phyloP scores from a whole-genome alignment of 352 stramenopile genomes.

The Pythium apleroticum region DNA sequence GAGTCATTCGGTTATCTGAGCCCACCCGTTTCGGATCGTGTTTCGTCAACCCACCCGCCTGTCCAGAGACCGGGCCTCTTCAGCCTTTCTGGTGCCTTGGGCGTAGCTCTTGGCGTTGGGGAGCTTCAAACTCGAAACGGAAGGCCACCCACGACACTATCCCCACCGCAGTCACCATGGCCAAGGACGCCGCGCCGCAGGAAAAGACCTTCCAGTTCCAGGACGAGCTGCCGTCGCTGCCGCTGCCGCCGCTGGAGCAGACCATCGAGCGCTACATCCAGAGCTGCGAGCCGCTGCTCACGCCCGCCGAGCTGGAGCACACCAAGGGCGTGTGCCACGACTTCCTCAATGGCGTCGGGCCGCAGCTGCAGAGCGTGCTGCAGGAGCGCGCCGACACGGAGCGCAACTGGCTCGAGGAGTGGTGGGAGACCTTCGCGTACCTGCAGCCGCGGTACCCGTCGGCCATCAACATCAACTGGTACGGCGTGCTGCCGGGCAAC shows the following conservation, averaged over 20 bases:
- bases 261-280: slow-evolving; percentile 92
- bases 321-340: slow-evolving; percentile 91
- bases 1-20: neutral
- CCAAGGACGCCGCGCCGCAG: neutral
- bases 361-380: slow-evolving; percentile 88
- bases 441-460: slow-evolving; percentile 93
- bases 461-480: slow-evolving; percentile 98
- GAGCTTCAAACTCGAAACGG: neutral
- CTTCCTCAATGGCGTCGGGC: slow-evolving; percentile 86
- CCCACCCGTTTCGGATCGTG: slow-evolving; percentile 2
- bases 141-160: neutral
- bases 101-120: neutral
- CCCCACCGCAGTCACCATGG: neutral
- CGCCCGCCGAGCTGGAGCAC: slow-evolving; percentile 83
- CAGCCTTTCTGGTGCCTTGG: neutral
- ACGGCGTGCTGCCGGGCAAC: slow-evolving; percentile 94
- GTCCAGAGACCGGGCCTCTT: neutral
- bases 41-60: neutral
- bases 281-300: slow-evolving; percentile 90
- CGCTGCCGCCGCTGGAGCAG: slow-evolving; percentile 92
- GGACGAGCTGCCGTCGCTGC: slow-evolving; percentile 90
- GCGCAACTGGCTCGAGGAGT: slow-evolving; percentile 92
- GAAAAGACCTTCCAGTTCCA: slow-evolving; percentile 83
- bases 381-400: slow-evolving; percentile 83
- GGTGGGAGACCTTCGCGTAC: slow-evolving; percentile 97